These are phyloP conservation scores for Zygoascus ofunaensis DNA, from an alignment of 805 yeast genomes.

Conservation along the genomic window DNA sequence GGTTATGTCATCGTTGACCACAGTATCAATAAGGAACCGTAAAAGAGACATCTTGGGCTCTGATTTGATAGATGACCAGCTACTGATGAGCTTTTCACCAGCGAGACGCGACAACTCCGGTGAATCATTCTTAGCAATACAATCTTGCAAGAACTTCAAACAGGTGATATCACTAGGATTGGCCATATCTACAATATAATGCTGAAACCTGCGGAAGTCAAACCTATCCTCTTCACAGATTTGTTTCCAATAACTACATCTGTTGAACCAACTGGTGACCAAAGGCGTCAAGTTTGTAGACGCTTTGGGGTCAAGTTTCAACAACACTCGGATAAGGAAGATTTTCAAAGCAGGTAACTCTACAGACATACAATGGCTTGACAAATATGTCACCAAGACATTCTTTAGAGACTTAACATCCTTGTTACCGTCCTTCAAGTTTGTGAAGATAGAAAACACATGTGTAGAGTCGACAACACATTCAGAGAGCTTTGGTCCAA, in stretches of 20 bases:
- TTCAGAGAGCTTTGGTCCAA: slow-evolving; percentile 34
- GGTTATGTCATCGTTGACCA: slow-evolving; percentile 32
- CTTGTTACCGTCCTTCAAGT: slow-evolving; percentile 3
- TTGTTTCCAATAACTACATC: slow-evolving; percentile 39
- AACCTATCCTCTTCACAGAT: slow-evolving; percentile 42
- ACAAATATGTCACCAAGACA: slow-evolving; percentile 46
- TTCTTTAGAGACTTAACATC: slow-evolving; percentile 10
- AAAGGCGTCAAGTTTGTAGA: slow-evolving; percentile 36
- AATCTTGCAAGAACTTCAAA: slow-evolving; percentile 49
- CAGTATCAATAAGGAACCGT: slow-evolving; percentile 50
- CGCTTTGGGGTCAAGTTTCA: slow-evolving; percentile 29
- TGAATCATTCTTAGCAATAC: slow-evolving; percentile 27
- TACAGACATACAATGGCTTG: slow-evolving; percentile 52
- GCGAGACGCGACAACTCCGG: slow-evolving; percentile 34
- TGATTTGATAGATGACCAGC: slow-evolving; percentile 48
- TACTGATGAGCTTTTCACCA: slow-evolving; percentile 40
- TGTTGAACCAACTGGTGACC: slow-evolving; percentile 36
- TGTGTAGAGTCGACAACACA: slow-evolving; percentile 44
- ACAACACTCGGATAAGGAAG: slow-evolving; percentile 39
- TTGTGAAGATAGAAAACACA: slow-evolving; percentile 23
- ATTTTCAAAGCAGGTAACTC: slow-evolving; percentile 50
- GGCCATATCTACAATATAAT: slow-evolving; percentile 47
- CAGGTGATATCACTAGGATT: slow-evolving; percentile 56
- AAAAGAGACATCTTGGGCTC: slow-evolving; percentile 52
- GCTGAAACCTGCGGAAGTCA: slow-evolving; percentile 48